phyloP scores from a whole-genome alignment of 2,329 filamentous ascomycete species.

The Penicillium thymicola region DNA sequence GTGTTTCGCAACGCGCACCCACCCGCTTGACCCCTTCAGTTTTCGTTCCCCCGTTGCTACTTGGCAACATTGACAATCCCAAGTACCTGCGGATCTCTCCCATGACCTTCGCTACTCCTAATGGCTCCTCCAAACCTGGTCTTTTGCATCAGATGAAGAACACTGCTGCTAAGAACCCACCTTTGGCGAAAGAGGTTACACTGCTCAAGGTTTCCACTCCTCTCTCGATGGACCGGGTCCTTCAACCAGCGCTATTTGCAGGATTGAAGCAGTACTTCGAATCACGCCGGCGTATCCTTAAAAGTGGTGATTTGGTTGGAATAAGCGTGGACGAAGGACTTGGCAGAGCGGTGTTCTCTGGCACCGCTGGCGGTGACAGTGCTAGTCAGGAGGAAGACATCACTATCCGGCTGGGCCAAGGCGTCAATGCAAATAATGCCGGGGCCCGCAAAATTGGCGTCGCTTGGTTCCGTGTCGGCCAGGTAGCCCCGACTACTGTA shows the following conservation, averaged over 20 bases:
- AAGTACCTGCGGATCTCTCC: conserved; percentile 76
- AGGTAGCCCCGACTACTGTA: conserved; percentile 54
- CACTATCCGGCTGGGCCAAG: conserved; percentile 40
- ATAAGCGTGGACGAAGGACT: conserved; percentile 84
- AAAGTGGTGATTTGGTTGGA: conserved; percentile 81
- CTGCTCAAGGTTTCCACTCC: conserved; percentile 87
- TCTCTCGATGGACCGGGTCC: conserved; percentile 75
- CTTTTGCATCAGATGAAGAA: conserved; percentile 51
- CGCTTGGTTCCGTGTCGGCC: conserved; percentile 89
- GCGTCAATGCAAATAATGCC: conserved; percentile 22
- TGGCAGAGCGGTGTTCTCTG: conserved; percentile 75
- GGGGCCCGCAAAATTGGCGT: conserved; percentile 56
- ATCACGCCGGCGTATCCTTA: conserved; percentile 74
- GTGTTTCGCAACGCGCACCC: conserved; percentile 50
- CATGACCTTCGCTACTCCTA: conserved; percentile 34
- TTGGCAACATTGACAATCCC: conserved; percentile 79
- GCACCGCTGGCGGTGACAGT: conserved; percentile 52
- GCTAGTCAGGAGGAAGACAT: conserved; percentile 70
- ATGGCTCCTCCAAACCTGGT: conserved; percentile 55
- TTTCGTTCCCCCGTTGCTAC: conserved; percentile 79
- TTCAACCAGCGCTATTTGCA: conserved; percentile 82
- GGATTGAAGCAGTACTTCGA: conserved; percentile 89
- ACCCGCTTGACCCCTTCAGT: conserved; percentile 56
- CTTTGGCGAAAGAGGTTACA: conserved; percentile 72
- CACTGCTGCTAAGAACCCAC: conserved; percentile 50